phyloP scores from a whole-genome alignment of 2,329 filamentous ascomycete genomes.

The Cadophora sp. region DNA sequence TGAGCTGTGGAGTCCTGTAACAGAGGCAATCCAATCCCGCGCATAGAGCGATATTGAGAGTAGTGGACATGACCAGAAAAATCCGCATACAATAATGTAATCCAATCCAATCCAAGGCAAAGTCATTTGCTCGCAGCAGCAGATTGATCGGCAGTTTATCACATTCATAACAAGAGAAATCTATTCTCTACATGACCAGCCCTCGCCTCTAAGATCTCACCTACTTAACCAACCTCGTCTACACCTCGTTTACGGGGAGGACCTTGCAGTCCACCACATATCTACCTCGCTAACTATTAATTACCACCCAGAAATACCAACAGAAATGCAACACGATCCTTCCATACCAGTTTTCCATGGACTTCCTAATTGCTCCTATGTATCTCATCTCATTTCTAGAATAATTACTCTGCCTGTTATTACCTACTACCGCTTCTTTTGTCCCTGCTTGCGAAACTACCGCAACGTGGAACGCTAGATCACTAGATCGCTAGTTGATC shows the following conservation, averaged over 20 bases:
- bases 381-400: background rate
- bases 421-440: too few species aligned
- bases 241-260: conserved; percentile 1
- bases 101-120: background rate
- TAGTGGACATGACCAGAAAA: background rate
- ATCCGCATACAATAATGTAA: background rate
- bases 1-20: conserved; percentile 1
- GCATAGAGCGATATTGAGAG: background rate
- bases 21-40: background rate
- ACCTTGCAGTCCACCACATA: conserved; percentile 3
- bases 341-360: background rate
- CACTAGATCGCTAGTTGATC: background rate
- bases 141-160: conserved; percentile 13
- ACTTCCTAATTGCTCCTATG: too few species aligned
- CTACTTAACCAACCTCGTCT: background rate
- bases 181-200: background rate
- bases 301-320: background rate
- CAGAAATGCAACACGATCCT: conserved; percentile 4
- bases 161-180: background rate
- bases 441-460: background rate
- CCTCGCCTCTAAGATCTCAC: too few species aligned
- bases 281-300: background rate
- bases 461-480: conserved; percentile 2
- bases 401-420: too few species aligned
- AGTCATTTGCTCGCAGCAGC: conserved; percentile 1